A percentile compares a stretch with the other conserved stretches of the same genome.
phyloP scores from a whole-genome alignment of 78 protist genomes.

The Speleostelium caveatum region DNA sequence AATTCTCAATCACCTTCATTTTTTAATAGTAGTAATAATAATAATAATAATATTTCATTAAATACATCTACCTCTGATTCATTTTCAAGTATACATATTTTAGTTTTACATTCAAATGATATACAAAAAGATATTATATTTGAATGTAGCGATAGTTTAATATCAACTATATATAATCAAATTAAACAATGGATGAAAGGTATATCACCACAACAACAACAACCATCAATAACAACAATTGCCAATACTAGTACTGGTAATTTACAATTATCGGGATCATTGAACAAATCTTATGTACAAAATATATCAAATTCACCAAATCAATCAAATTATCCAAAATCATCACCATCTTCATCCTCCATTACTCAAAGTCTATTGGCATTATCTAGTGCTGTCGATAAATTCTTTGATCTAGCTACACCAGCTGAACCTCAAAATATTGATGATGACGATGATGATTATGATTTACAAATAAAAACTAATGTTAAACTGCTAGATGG shows the following conservation, averaged over 20 bases:
- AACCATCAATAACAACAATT: neutral
- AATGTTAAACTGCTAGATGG: too few relatives aligned
- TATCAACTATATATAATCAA: slow-evolving; percentile 18
- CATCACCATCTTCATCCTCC: neutral
- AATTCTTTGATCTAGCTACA: neutral
- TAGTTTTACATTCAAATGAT: neutral
- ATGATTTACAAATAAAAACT: too few relatives aligned
- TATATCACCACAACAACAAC: neutral
- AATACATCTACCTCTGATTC: neutral
- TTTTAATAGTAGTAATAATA: neutral
- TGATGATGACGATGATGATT: neutral
- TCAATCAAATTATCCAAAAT: too few relatives aligned
- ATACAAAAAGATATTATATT: slow-evolving; percentile 38
- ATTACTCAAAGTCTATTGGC: neutral
- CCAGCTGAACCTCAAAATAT: neutral
- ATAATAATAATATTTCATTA: neutral
- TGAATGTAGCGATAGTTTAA: slow-evolving; percentile 34
- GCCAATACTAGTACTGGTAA: neutral
- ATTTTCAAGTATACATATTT: slow-evolving; percentile 12
- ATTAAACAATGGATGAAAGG: slow-evolving; percentile 21
- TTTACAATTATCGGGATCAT: too few relatives aligned
- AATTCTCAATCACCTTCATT: slow-evolving; percentile 7
- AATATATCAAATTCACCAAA: too few relatives aligned
- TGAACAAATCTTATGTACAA: too few relatives aligned
- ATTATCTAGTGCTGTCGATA: neutral